Evolutionary conservation across 2,329 filamentous ascomycete species (phyloP).

Genomic region (Talaromyces marneffei): DNA sequence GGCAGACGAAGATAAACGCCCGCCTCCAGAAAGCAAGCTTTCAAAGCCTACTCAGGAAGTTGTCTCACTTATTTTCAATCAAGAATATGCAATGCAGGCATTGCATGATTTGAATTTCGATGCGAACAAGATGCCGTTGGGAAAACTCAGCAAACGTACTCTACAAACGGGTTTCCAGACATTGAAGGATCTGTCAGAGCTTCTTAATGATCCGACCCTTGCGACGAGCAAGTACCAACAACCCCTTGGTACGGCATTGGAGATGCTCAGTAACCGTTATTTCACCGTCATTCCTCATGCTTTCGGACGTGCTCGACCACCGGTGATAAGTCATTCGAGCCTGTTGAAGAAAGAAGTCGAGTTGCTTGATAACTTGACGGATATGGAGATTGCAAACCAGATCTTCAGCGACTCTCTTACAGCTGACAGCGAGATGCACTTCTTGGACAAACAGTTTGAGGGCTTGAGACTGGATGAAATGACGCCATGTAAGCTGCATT

Average conservation of each 20-base stretch:
- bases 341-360: constrained; percentile 71
- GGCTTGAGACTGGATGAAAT: constrained; percentile 70
- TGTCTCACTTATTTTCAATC: constrained; percentile 79
- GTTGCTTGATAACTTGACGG: constrained; percentile 70
- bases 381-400: constrained; percentile 75
- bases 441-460: constrained; percentile 66
- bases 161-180: constrained; percentile 69
- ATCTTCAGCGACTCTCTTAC: constrained; percentile 64
- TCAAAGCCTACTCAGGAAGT: constrained; percentile 58
- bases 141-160: constrained; percentile 75
- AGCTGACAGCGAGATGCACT: constrained; percentile 51
- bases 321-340: constrained; percentile 53
- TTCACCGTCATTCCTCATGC: constrained; percentile 77
- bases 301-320: constrained; percentile 69
- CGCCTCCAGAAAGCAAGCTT: constrained; percentile 52
- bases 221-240: constrained; percentile 43
- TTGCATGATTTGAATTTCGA: constrained; percentile 43
- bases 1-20: constrained; percentile 35
- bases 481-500: constrained; percentile 47
- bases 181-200: constrained; percentile 66
- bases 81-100: constrained; percentile 59
- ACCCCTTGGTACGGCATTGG: constrained; percentile 41
- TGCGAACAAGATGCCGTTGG: constrained; percentile 67
- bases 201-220: constrained; percentile 53
- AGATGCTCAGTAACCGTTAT: constrained; percentile 68